Percentiles rank a stretch among this genome's conserved stretches.
phyloP scores from a whole-genome alignment of 352 stramenopile species.

The Phytophthora sp. region DNA sequence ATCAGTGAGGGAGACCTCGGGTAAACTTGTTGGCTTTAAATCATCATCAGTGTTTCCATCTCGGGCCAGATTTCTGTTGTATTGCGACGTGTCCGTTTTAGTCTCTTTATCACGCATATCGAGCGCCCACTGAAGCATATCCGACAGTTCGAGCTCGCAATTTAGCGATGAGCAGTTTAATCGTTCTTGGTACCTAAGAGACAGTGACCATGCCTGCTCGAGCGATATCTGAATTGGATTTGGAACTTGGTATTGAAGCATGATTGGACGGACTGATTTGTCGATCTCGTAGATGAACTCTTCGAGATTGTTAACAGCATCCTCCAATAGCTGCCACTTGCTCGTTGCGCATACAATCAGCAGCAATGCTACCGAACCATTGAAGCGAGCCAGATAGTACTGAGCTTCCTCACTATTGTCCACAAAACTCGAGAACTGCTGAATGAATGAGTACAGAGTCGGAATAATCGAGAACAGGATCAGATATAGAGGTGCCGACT shows the following conservation, averaged over 20 bases:
- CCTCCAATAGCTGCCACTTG: slow-evolving; percentile 44
- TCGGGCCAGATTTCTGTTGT: not conserved
- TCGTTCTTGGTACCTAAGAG: slow-evolving; percentile 28
- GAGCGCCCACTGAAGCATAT: slow-evolving; percentile 36
- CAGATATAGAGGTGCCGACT: slow-evolving; percentile 46
- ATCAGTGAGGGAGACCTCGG: slow-evolving; percentile 6
- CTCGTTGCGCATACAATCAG: slow-evolving; percentile 38
- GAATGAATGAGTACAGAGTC: slow-evolving; percentile 57
- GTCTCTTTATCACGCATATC: slow-evolving; percentile 27
- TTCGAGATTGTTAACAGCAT: slow-evolving; percentile 38
- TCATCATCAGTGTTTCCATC: slow-evolving; percentile 9
- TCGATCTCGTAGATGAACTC: slow-evolving; percentile 58
- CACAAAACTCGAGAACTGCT: slow-evolving; percentile 59
- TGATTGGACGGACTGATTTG: slow-evolving; percentile 42
- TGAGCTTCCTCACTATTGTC: slow-evolving; percentile 38
- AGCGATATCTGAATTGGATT: slow-evolving; percentile 24
- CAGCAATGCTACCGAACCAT: slow-evolving; percentile 44
- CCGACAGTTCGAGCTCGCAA: slow-evolving; percentile 23
- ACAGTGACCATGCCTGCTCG: slow-evolving; percentile 35
- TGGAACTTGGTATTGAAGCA: slow-evolving; percentile 26
- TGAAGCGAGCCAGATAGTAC: slow-evolving; percentile 30
- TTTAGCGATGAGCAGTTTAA: slow-evolving; percentile 38
- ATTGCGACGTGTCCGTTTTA: not conserved
- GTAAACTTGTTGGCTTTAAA: not conserved
- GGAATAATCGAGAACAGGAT: slow-evolving; percentile 51